phyloP scores from a whole-genome alignment of 768 basidiomycete genomes.

The Trametes meyenii region DNA sequence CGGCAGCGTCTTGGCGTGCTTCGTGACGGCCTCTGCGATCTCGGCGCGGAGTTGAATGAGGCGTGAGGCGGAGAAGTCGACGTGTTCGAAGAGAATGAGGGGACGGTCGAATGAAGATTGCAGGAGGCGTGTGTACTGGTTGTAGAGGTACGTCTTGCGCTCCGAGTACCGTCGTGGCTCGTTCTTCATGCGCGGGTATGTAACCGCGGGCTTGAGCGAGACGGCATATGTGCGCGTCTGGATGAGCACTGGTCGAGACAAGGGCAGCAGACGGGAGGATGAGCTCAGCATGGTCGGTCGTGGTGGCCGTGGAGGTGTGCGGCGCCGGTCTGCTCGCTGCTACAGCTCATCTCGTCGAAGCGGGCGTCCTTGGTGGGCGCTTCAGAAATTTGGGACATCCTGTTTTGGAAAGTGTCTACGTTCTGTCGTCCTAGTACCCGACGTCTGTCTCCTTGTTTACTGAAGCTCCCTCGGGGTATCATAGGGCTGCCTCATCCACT shows the following conservation, averaged over 20 bases:
- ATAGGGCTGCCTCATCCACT: too few relatives aligned
- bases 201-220: constrained; percentile 37
- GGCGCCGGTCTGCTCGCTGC: not conserved
- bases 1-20: constrained; percentile 38
- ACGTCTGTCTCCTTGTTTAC: too few relatives aligned
- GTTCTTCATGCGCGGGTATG: constrained; percentile 51
- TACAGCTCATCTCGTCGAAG: not conserved
- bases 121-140: constrained; percentile 78
- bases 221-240: constrained; percentile 21
- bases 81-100: constrained; percentile 78
- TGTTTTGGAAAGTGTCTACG: not conserved
- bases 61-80: constrained; percentile 70
- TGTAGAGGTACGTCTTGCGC: constrained; percentile 81
- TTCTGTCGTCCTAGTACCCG: not conserved
- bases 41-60: constrained; percentile 71
- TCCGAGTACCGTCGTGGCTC: constrained; percentile 71
- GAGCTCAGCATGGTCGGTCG: constrained; percentile 22
- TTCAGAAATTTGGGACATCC: constrained; percentile 14
- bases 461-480: too few relatives aligned
- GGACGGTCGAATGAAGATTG: constrained; percentile 56
- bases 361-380: not conserved
- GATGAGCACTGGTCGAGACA: constrained; percentile 10
- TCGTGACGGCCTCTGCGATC: constrained; percentile 54
- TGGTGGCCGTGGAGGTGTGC: not conserved
- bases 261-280: constrained; percentile 12